phyloP scores from a whole-genome alignment of 768 basidiomycete genomes.

The Podaxis pistillaris region DNA sequence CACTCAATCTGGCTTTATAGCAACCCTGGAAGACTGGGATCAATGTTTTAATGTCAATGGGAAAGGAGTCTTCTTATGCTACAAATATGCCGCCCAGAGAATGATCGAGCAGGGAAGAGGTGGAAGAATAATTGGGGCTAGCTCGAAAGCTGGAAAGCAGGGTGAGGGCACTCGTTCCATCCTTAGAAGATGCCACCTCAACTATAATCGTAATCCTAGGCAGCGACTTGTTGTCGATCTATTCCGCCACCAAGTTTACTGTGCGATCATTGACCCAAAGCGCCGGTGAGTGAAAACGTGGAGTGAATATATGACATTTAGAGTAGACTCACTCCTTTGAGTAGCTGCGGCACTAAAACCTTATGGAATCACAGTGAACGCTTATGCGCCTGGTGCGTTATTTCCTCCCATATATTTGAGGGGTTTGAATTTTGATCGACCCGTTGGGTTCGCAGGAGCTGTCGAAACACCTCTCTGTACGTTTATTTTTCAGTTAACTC shows the following conservation, averaged over 20 bases:
- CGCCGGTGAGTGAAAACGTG: slow-evolving; percentile 26
- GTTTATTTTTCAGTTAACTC: not conserved
- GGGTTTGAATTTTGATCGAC: not conserved
- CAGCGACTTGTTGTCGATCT: slow-evolving; percentile 20
- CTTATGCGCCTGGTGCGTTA: slow-evolving; percentile 35
- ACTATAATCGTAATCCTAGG: not conserved
- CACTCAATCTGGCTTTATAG: slow-evolving; percentile 20
- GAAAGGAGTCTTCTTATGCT: slow-evolving; percentile 59
- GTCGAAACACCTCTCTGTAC: slow-evolving; percentile 8
- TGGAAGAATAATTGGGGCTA: slow-evolving; percentile 54
- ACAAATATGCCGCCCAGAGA: slow-evolving; percentile 59
- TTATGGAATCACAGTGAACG: slow-evolving; percentile 41
- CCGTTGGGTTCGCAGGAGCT: not conserved
- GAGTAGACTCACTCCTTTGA: not conserved
- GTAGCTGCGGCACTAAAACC: slow-evolving; percentile 35
- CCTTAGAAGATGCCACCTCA: slow-evolving; percentile 19
- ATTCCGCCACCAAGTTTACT: slow-evolving; percentile 38
- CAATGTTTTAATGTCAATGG: slow-evolving; percentile 47
- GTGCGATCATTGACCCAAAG: slow-evolving; percentile 38
- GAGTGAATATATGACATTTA: not conserved
- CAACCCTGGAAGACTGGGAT: slow-evolving; percentile 38
- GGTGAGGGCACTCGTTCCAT: slow-evolving; percentile 16
- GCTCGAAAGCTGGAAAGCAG: slow-evolving; percentile 29
- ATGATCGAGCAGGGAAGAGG: slow-evolving; percentile 59
- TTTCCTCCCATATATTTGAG: too few relatives aligned